A percentile compares a stretch with the other conserved stretches of the same genome.
Conservation (phyloP, 768 basidiomycete species). For the Termitomyces sp. region DNA sequence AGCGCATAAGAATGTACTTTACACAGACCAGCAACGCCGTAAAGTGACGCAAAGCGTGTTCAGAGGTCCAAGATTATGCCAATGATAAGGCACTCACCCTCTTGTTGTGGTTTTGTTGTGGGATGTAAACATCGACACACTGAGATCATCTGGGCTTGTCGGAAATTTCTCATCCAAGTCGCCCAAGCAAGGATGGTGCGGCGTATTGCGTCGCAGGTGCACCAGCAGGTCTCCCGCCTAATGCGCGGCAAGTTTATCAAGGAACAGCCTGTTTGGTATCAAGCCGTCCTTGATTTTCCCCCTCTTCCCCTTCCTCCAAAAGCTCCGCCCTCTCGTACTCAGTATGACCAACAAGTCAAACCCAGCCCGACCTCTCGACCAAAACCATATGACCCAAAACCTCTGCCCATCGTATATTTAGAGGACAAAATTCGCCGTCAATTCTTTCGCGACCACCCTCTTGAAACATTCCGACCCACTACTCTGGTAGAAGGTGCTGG, state of each 20-base stretch:
- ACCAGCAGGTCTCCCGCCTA: conserved; percentile 80
- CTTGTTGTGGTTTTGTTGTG: not conserved
- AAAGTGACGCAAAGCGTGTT: no score
- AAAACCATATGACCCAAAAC: conserved; percentile 36
- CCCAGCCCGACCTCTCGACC: conserved; percentile 23
- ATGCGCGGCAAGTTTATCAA: conserved; percentile 60
- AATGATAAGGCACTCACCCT: no score
- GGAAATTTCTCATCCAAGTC: not conserved
- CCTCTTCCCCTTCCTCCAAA: conserved; percentile 81
- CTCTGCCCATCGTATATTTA: conserved; percentile 63
- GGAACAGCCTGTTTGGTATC: conserved; percentile 75
- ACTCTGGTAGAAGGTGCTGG: conserved; percentile 68
- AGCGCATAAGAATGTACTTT: no score
- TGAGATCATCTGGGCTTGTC: not conserved
- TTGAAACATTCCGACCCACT: conserved; percentile 83
- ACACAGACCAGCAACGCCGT: no score
- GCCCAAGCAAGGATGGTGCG: conserved; percentile 62
- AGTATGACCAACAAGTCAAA: conserved; percentile 38
- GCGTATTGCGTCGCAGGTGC: conserved; percentile 82
- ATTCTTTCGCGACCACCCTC: conserved; percentile 96
- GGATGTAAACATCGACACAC: not conserved
- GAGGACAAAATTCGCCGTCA: conserved; percentile 85
- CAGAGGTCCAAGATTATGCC: no score
- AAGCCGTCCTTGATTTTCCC: conserved; percentile 83
- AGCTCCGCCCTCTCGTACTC: conserved; percentile 52